Conservation (phyloP, 768 basidiomycete species). For the Boletus speciosus region DNA sequence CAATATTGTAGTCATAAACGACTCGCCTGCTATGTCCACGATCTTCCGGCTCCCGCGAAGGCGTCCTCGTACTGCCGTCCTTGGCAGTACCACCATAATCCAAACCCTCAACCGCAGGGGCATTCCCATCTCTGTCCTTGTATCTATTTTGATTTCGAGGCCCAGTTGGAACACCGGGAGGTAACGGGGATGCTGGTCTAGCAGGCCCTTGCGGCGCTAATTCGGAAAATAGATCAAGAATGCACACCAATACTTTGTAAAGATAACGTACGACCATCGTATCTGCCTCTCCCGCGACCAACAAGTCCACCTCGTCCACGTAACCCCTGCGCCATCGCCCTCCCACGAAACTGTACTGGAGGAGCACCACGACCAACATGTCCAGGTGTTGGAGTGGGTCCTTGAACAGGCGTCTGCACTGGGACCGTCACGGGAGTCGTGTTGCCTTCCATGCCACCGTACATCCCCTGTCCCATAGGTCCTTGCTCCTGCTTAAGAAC, state of each 20-base stretch:
- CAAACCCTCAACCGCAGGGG: constrained; percentile 82
- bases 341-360: constrained; percentile 43
- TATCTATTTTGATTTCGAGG: constrained; percentile 88
- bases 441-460: constrained; percentile 56
- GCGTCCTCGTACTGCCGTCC: constrained; percentile 45
- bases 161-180: constrained; percentile 83
- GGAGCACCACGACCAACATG: constrained; percentile 30
- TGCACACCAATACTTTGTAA: neutral
- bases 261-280: constrained; percentile 39
- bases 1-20: neutral
- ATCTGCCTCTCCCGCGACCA: constrained; percentile 36
- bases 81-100: constrained; percentile 72
- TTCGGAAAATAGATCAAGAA: constrained; percentile 1
- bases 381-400: constrained; percentile 29
- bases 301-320: constrained; percentile 44
- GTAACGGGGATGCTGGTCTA: constrained; percentile 79
- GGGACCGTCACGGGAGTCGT: constrained; percentile 46
- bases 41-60: constrained; percentile 67
- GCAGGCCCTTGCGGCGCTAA: constrained; percentile 51
- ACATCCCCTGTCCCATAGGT: constrained; percentile 66
- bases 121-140: constrained; percentile 83
- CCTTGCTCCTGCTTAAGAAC: constrained; percentile 49
- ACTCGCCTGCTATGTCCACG: constrained; percentile 56
- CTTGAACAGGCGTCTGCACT: constrained; percentile 33
- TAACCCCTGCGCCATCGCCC: constrained; percentile 40